Percentiles rank a stretch among this genome's conserved stretches.
These are phyloP conservation scores for Scolecobasidium constrictum DNA, from an alignment of 2,329 filamentous ascomycete genomes.

Conservation along the genomic window DNA sequence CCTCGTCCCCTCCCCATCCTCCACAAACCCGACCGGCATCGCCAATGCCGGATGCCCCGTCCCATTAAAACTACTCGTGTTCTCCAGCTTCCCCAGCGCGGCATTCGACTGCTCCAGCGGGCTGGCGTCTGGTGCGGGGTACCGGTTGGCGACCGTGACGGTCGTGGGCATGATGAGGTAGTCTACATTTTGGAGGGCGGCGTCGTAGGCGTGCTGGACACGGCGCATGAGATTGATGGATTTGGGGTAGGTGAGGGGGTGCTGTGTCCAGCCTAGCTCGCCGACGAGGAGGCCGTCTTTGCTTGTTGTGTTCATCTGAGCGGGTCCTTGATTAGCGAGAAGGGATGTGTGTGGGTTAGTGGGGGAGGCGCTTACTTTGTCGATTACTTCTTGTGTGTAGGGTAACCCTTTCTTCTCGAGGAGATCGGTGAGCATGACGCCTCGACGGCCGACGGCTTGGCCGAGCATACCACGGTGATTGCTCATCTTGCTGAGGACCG, in stretches of 20 bases:
- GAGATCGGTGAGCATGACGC: constrained; percentile 34
- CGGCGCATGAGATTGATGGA: constrained; percentile 29
- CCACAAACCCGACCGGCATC: constrained; percentile 17
- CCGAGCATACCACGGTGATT: constrained; percentile 27
- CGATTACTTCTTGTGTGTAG: constrained; percentile 38
- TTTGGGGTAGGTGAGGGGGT: constrained; percentile 30
- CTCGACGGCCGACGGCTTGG: constrained; percentile 29
- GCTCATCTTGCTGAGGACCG: constrained; percentile 27
- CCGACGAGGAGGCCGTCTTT: constrained; percentile 38
- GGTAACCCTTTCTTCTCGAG: constrained; percentile 38
- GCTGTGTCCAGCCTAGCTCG: constrained; percentile 25
- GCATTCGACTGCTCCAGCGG: constrained; percentile 19
- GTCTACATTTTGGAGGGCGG: constrained; percentile 25
- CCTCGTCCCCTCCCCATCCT: constrained; percentile 13
- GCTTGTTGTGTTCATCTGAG: constrained; percentile 35
- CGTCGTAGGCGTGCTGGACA: constrained; percentile 27
- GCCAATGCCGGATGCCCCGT: constrained; percentile 22
- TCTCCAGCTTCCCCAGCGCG: constrained; percentile 18
- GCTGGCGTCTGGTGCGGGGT: constrained; percentile 16
- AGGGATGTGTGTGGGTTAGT: neutral
- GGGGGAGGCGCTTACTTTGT: too few species aligned
- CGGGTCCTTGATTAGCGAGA: neutral
- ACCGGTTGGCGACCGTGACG: constrained; percentile 11
- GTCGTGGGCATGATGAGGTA: constrained; percentile 31
- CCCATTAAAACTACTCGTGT: constrained; percentile 20